phyloP scores from a whole-genome alignment of 2,329 filamentous ascomycete species.

The Penicillium expansum region DNA sequence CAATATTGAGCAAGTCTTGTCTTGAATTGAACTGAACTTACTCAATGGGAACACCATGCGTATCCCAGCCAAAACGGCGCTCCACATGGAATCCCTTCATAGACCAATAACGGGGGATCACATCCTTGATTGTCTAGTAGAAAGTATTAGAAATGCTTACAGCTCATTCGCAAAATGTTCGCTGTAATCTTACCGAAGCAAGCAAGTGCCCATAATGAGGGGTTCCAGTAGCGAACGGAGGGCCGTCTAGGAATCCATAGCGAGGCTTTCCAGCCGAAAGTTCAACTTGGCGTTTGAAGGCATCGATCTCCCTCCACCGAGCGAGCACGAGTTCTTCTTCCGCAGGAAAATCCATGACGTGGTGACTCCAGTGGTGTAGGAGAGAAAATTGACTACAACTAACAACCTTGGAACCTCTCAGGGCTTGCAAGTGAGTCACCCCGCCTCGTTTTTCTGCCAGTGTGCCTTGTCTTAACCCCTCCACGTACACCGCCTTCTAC shows the following conservation, averaged over 20 bases:
- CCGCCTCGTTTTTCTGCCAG: conserved; percentile 23
- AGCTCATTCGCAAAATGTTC: neutral
- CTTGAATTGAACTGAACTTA: neutral
- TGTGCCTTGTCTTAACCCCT: conserved; percentile 15
- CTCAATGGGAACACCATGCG: conserved; percentile 90
- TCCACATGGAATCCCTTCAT: conserved; percentile 95
- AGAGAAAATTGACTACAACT: conserved; percentile 26
- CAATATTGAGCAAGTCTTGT: neutral
- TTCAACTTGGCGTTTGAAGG: conserved; percentile 84
- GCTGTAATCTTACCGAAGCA: conserved; percentile 54
- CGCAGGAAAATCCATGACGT: conserved; percentile 83
- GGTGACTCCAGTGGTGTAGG: conserved; percentile 51
- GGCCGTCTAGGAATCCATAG: conserved; percentile 94
- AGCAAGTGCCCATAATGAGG: conserved; percentile 74
- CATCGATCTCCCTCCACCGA: conserved; percentile 87
- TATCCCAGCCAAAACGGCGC: conserved; percentile 92
- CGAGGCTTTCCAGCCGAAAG: conserved; percentile 76
- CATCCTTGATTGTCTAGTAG: conserved; percentile 79
- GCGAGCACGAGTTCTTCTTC: conserved; percentile 83
- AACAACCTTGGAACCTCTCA: conserved; percentile 2
- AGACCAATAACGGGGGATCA: conserved; percentile 93
- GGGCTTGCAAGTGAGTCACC: conserved; percentile 23
- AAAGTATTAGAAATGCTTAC: neutral
- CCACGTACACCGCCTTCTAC: conserved; percentile 16
- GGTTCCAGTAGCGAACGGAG: conserved; percentile 70